Evolutionary conservation across 1,284 basidiomycete genomes (phyloP).

Genomic region (Cronartium quercuum): DNA sequence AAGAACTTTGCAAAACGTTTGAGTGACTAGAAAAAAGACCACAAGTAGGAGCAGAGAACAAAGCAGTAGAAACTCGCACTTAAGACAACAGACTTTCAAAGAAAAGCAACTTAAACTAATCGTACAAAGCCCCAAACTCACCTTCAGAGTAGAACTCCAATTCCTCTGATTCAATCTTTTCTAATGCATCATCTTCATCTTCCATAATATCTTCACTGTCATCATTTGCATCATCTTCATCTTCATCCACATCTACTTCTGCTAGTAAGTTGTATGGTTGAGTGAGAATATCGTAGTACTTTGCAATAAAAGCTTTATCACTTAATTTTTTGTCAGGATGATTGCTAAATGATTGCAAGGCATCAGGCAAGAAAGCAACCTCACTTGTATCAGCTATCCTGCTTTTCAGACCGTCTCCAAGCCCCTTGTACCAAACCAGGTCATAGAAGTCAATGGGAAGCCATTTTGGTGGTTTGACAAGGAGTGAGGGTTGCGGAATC

Average conservation of each 20-base stretch:
- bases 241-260: background rate
- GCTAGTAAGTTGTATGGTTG: background rate
- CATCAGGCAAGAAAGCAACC: conserved; percentile 7
- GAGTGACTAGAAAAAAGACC: no score
- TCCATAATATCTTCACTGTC: background rate
- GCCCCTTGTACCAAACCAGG: background rate
- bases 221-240: background rate
- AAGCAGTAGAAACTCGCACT: no score
- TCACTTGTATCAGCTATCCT: background rate
- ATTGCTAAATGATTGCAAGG: background rate
- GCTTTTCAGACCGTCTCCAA: background rate
- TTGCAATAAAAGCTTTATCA: background rate
- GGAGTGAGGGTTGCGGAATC: background rate
- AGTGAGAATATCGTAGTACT: conserved; percentile 2
- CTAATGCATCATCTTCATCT: background rate
- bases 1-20: no score
- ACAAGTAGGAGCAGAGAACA: no score
- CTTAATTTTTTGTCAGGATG: background rate
- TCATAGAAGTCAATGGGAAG: conserved; percentile 28
- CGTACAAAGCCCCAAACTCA: background rate
- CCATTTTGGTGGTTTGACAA: background rate
- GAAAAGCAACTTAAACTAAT: no score
- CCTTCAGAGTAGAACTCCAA: background rate
- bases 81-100: no score
- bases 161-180: background rate